phyloP scores from a whole-genome alignment of 2,329 filamentous ascomycete genomes.

The Aspergillus japonicus region DNA sequence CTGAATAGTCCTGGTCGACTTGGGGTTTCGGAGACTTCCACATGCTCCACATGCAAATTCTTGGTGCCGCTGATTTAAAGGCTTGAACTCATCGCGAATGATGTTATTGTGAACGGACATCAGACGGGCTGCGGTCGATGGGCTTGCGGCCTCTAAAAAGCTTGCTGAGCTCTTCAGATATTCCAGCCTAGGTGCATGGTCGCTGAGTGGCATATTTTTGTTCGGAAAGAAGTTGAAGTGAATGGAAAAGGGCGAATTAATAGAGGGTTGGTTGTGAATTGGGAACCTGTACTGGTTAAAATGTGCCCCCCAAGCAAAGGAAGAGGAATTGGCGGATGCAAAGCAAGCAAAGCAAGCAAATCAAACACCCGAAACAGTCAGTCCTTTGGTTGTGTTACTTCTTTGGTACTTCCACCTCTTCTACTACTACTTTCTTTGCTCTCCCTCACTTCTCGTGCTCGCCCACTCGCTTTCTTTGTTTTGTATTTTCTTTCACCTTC shows the following conservation, averaged over 20 bases:
- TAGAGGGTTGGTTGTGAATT: background rate
- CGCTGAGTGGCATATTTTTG: slow-evolving; percentile 23
- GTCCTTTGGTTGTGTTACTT: background rate
- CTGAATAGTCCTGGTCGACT: slow-evolving; percentile 30
- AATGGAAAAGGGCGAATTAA: background rate
- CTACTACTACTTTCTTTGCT: background rate
- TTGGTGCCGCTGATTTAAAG: slow-evolving; percentile 33
- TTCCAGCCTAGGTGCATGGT: slow-evolving; percentile 28
- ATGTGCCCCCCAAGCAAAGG: background rate
- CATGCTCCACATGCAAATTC: slow-evolving; percentile 41
- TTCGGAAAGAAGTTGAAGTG: background rate
- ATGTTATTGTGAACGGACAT: slow-evolving; percentile 38
- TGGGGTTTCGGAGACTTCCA: slow-evolving; percentile 36
- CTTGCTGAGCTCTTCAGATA: slow-evolving; percentile 40
- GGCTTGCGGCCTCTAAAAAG: slow-evolving; percentile 31
- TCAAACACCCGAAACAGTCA: background rate
- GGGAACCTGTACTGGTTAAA: too few species aligned
- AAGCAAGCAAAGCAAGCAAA: slow-evolving; percentile 7
- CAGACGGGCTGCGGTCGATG: slow-evolving; percentile 44
- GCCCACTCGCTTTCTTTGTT: background rate
- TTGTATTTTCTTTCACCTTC: background rate
- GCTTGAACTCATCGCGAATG: slow-evolving; percentile 34
- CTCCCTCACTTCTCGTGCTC: background rate
- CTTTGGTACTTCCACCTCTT: background rate
- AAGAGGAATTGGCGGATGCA: background rate